Base-by-base conservation (phyloP, 352 stramenopile species). In the Phytophthora citricola region DNA sequence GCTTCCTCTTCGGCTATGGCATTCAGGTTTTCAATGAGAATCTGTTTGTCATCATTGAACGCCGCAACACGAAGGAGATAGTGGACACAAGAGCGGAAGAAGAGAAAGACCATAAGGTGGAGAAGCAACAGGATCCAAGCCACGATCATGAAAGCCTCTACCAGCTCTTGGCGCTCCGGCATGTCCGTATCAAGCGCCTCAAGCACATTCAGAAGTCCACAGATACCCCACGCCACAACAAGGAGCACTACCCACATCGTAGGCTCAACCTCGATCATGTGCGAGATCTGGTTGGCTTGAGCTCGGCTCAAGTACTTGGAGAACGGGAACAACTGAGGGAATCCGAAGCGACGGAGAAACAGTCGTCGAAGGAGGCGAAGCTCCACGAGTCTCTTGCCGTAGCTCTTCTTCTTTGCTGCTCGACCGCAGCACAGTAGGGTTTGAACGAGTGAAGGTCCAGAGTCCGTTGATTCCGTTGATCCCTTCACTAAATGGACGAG, bases 181-280 rank as follows among this genome's bases (percentile, higher is more conserved):
- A 63, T 53, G 1, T 78, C 40, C 4, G 56, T 15, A 26, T 68
- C 48, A 0, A 73, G 20, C 2, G 47, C 26, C 22, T 66, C 29
- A 26, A 79, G 43, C 8, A 79, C 9, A n/a, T 44, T 26, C 1
- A 72, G 47, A 0, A 66, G 15, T 0, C 63, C 63, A 15, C 78
- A 71, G 39, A 89, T 64, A 0, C 46, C 66, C 76, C 78, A 89
- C 0, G 73, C 76, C 20, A 84, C 62, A 15, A 53, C 34, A 2
- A 89, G 56, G 7, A 89, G 66, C 5, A 89, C 34, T n/a, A 87
- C 41, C 80, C 78, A 92, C 63, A 81, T 88, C 5, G 58, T 75
- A 17, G 87, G 73, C 49, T 90, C 59, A 0, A 92, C 81, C n/a
- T 92, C 82, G 38, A 92, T 89, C 71, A 92, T 83, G 57, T 91